Evolutionary conservation across 192 early-diverging fungal genomes (phyloP), one percentile per base, ranked within the genome.

Genomic region (Coemansia sp.): DNA sequence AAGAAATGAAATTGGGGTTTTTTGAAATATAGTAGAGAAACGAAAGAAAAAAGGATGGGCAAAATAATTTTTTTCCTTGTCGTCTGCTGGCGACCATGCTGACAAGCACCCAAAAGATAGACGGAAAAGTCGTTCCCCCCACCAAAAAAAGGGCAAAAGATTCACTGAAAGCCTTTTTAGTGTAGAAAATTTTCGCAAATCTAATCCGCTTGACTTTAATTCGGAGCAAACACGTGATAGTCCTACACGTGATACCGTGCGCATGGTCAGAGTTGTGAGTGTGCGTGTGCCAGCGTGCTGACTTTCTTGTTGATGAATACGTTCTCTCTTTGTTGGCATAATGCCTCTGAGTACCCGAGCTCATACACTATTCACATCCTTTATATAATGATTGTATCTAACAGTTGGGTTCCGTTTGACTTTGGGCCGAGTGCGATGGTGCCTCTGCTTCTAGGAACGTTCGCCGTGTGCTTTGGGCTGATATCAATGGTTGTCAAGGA

Each of bases 401-500:
- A 3, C 7, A 37, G 63, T 41, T 65, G 63, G 63, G 42, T 65
- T n/a, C 55, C 43, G 3, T 14, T 65, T 22, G 53, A 65, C 27
- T 14, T 57, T 0, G 63, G 55, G 17, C 47, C 63, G 4, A 65
- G 47, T 4, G 51, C 65, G 42, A 60, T 34, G 45, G 55, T 74
- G 4, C 72, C 72, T 15, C 70, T 81, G 52, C 46, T 86, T 15
- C 62, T 89, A 19, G 87, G 87, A 41, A 81, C 80, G n/a, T 87
- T 87, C 62, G 84, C 85, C 54, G 71, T 87, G 23, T 52, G 83
- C 22, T 89, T 80, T 49, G 85, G 85, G 14, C 68, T 89, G 0
- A 72, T 82, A 18, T 87, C 86, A 34, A 59, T 83, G 56, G 61
- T 85, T 49, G 69, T 89, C 61, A 89, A 87, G 55, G 84, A 89